Evolutionary conservation across 306 rosid genomes (phyloP), one percentile per base, ranked within the genome.

Genomic region (Prosopis cineraria): DNA sequence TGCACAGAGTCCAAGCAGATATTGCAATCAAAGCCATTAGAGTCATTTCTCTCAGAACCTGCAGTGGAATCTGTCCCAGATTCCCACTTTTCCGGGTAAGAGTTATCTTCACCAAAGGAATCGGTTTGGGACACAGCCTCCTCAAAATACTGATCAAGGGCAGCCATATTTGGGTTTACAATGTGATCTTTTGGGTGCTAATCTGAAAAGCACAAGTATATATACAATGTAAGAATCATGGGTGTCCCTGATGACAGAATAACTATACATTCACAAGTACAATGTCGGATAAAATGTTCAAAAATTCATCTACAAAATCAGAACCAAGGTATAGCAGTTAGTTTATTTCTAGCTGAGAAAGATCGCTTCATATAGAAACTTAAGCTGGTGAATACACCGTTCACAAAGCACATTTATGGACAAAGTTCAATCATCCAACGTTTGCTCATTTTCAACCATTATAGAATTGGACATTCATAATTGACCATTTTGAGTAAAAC

Each of bases 1-100:
- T 86, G 91, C 71, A 92, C 96, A 31, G 80, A 20, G 11, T 90
- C 98, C 22, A 94, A 78, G 76, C 98, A 94, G 77, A 94, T 94
- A 89, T 90, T 92, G 92, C 98, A 94, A 31, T 94, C 98, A 24
- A 94, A 90, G 41, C 87, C 85, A 68, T 76, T 74, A 1, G 90
- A 79, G 25, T 74, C 76, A 68, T 73, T 86, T 64, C 65, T 78
- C 39, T 85, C 90, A 27, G 85, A 55, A n/a, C 84, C 84, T 45
- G 87, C 36, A 48, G 70, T 45, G 39, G 66, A 50, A 75, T 77
- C 84, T 1, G 80, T 52, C 25, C 88, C 75, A 52, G 92, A 63
- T 52, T 78, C 87, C 93, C 86, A 85, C 11, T 67, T 88, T 7
- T 72, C 77, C 1, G 66, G 79, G 39, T 86, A 77, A 5, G 88